Evolutionary conservation across 768 basidiomycete genomes (phyloP), one percentile per base, ranked within the genome.

Genomic region (Mycena chlorophos): DNA sequence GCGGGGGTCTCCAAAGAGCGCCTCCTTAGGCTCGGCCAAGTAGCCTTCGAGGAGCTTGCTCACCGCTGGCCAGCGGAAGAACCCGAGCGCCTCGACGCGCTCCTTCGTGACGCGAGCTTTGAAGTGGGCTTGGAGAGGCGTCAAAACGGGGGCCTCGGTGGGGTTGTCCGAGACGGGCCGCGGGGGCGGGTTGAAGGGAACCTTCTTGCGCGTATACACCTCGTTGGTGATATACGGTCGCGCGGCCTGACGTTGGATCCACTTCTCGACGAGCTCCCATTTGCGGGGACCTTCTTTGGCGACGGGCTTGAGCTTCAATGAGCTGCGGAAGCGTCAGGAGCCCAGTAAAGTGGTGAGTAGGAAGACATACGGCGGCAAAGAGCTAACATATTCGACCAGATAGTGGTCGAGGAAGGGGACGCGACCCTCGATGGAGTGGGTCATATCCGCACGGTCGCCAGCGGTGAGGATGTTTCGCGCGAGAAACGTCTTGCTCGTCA

Each of bases 201-300:
- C 22, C 30, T 62, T 62, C 40, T 55, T 58, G 37, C 57, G 57
- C 2, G 27, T 25, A 34, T 60, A 63, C 3, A 63, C 34, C 29
- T 63, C 61, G 3, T 60, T 55, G 14, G 61, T 63, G 30, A 63
- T 38, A 58, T 53, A 63, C 1, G 61, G 61, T 17, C 54, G 45
- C 6, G 54, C 61, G 19, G 61, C 58, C 28, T 63, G 23, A 5
- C 61, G 54, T 3, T 60, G 49, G 30, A 63, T 60, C 61, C 61
- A 60, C 27, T 63, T 60, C 19, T 63, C 62, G 30, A 25, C 25
- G n/a, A 63, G 13, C 1, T n/a, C 29, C 62, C 62, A 63, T 26
- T 51, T 43, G 2, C 48, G 38, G 0, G 50, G 31, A 12, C 12
- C 16, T 5, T 46, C 19, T 20, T 23, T 34, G 20, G 52, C 23